Conservation (phyloP, 2,329 filamentous ascomycete genomes). For the Fusarium sp. region DNA sequence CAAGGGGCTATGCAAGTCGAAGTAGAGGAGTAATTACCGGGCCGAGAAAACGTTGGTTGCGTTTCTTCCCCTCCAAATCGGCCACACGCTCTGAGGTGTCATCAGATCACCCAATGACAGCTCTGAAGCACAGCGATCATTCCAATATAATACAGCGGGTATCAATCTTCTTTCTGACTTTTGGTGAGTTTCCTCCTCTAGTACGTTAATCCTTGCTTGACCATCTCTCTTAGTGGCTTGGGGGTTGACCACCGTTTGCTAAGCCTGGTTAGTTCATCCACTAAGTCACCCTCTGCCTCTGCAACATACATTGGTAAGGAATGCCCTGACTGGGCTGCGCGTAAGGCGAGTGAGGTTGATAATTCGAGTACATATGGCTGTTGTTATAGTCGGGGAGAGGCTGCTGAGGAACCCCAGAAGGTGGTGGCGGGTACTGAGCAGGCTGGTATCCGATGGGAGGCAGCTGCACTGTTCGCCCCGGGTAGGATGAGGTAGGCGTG, state of each 20-base stretch:
- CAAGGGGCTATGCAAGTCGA: conserved; percentile 6
- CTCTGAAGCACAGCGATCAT: conserved; percentile 11
- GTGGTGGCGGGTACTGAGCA: conserved; percentile 72
- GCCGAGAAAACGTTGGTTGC: not conserved
- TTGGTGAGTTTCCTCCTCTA: conserved; percentile 44
- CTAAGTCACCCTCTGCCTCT: conserved; percentile 22
- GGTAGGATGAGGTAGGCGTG: conserved; percentile 62
- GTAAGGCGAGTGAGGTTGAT: conserved; percentile 68
- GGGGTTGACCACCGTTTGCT: conserved; percentile 50
- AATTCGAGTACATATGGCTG: conserved; percentile 64
- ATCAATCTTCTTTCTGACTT: conserved; percentile 41
- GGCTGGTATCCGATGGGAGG: conserved; percentile 80
- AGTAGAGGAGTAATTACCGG: conserved; percentile 27
- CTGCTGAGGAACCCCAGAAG: conserved; percentile 62
- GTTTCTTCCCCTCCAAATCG: conserved; percentile 8
- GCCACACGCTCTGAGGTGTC: not conserved
- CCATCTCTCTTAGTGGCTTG: conserved; percentile 44
- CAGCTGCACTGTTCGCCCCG: conserved; percentile 69
- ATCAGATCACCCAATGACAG: not conserved
- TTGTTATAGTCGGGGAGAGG: conserved; percentile 64
- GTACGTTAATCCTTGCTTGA: conserved; percentile 25
- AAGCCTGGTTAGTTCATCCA: conserved; percentile 25
- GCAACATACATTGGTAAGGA: conserved; percentile 65
- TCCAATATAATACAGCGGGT: conserved; percentile 43
- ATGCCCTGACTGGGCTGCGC: conserved; percentile 65